Evolutionary conservation across 352 stramenopile species (phyloP).

Genomic region (Globisporangium uncinulatum): DNA sequence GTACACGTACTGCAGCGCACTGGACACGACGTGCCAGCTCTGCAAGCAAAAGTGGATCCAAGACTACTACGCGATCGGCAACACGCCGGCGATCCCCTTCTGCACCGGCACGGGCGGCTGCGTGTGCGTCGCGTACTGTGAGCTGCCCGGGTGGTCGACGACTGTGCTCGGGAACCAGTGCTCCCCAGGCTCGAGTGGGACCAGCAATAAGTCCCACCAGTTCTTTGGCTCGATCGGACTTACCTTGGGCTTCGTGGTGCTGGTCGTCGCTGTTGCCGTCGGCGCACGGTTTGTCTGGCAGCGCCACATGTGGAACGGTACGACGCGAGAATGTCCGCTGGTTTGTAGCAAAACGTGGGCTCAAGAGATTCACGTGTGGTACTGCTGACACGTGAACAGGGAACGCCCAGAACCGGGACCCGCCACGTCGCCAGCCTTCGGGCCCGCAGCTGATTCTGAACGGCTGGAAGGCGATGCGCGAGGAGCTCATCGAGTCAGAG

Average conservation of each 20-base stretch:
- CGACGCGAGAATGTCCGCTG: neutral
- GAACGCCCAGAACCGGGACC: neutral
- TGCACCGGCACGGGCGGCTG: slow-evolving; percentile 33
- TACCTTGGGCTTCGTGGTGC: slow-evolving; percentile 4
- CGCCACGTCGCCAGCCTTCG: slow-evolving; percentile 6
- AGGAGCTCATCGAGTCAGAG: slow-evolving; percentile 50
- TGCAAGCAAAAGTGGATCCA: slow-evolving; percentile 25
- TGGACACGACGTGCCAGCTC: slow-evolving; percentile 26
- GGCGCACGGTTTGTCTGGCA: slow-evolving; percentile 9
- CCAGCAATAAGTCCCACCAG: neutral
- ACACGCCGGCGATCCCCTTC: slow-evolving; percentile 16
- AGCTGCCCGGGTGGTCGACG: slow-evolving; percentile 18
- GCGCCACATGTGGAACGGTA: slow-evolving; percentile 11
- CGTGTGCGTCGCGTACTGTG: slow-evolving; percentile 39
- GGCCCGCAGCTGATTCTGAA: slow-evolving; percentile 36
- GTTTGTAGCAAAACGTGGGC: neutral
- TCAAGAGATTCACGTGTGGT: neutral
- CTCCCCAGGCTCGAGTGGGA: slow-evolving; percentile 4
- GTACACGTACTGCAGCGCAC: slow-evolving; percentile 33
- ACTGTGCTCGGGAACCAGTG: slow-evolving; percentile 24
- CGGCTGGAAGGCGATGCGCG: slow-evolving; percentile 46
- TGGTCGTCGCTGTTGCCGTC: slow-evolving; percentile 8
- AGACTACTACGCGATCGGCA: slow-evolving; percentile 21
- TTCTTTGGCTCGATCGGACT: slow-evolving; percentile 2
- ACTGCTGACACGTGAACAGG: neutral